Percentiles rank a stretch among this genome's conserved stretches.
Conservation (phyloP, 108 stramenopile genomes). For the Mediolabrus comicus region DNA sequence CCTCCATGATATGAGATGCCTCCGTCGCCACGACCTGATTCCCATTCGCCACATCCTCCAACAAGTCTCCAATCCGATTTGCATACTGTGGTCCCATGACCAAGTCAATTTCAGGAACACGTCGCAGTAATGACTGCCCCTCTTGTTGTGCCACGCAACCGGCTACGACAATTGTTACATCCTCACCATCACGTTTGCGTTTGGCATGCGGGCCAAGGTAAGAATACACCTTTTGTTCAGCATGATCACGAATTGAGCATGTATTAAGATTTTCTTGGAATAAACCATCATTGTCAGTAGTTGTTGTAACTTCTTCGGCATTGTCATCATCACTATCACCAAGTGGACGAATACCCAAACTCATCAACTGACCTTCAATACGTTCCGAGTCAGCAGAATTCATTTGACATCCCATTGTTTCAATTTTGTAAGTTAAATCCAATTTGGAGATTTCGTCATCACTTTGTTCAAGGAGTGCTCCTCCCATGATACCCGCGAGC, state of each 20-base stretch:
- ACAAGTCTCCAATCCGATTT: constrained; percentile 91
- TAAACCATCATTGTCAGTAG: constrained; percentile 8
- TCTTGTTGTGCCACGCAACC: constrained; percentile 93
- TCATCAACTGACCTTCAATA: constrained; percentile 91
- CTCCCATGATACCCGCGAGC: constrained; percentile 40
- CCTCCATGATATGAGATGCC: constrained; percentile 94
- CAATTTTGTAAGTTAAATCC: constrained; percentile 73
- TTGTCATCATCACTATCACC: constrained; percentile 19
- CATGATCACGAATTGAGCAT: constrained; percentile 96
- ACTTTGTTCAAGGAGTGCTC: constrained; percentile 29
- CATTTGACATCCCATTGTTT: constrained; percentile 98
- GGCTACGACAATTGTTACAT: constrained; percentile 83
- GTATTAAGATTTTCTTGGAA: constrained; percentile 80
- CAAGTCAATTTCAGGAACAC: constrained; percentile 83
- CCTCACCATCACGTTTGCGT: constrained; percentile 62
- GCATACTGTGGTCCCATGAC: constrained; percentile 95
- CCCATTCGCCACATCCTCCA: constrained; percentile 92
- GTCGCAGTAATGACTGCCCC: constrained; percentile 72
- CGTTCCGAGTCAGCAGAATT: constrained; percentile 96
- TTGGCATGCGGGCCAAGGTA: constrained; percentile 69
- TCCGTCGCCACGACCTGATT: constrained; percentile 96
- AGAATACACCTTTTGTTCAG: constrained; percentile 92
- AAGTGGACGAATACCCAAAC: constrained; percentile 75
- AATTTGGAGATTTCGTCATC: constrained; percentile 10
- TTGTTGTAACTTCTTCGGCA: constrained; percentile 3